Base-by-base conservation (phyloP, 345 rosid genomes). In the Aurinia saxatilis region DNA sequence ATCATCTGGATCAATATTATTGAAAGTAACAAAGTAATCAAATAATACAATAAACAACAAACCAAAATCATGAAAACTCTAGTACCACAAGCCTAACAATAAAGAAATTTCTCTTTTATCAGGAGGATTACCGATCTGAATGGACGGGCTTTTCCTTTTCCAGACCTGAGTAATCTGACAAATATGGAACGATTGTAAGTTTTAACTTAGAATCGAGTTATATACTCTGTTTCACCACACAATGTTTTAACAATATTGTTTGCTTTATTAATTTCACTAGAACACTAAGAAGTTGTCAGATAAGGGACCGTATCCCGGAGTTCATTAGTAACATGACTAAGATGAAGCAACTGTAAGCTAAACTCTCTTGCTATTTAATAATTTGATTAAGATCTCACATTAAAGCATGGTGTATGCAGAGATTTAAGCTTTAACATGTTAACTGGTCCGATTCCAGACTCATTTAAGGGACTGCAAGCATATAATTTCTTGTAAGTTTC, bases 371-470 rank as follows among this genome's bases (percentile, higher is more conserved):
- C n/a, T n/a, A n/a, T 33, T 60, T 4, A n/a, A 34, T 16, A 10
- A 6, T 10, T 12, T 44, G 27, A 35, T 60, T 7, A 70, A 33
- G 16, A 7, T 23, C 45, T 57, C 38, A 47, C 15, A 17, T n/a
- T 63, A 16, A 39, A 7, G 13, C 31, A 17, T 27, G n/a, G 5
- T 53, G 36, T 17, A 9, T 36, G 73, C 61, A 93, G 99, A 68
- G 97, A 93, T 74, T 61, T 90, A 65, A 84, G 97, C 83, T 79
- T 70, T 81, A 93, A 93, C 72, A 75, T 41, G 70, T 65, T 93
- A 76, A 80, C 75, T 0, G 92, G 88, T 53, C 8, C 9, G 41
- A 72, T 87, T 68, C 88, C 95, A 11, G 33, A 27, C 8, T 9
- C 63, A 19, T 60, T 85, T 36, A 10, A 31, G 65, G 54, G n/a